Conservation (phyloP, 768 basidiomycete genomes). For the Lactarius akahatsu region DNA sequence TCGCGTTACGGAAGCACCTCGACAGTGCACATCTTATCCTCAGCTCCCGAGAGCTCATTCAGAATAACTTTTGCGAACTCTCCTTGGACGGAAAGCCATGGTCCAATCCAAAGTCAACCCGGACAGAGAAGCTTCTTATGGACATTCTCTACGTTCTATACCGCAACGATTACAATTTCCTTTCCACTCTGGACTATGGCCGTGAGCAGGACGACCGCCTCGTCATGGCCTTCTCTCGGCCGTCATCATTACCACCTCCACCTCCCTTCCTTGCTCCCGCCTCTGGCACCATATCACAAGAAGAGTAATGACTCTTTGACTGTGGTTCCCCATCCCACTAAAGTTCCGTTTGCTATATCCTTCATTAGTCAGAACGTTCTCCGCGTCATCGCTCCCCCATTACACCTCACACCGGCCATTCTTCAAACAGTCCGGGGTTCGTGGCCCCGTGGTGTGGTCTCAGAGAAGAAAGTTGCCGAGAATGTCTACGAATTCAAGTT, state of each 20-base stretch:
- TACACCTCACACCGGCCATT: conserved; percentile 75
- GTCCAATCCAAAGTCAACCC: conserved; percentile 63
- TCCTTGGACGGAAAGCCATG: conserved; percentile 69
- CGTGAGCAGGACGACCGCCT: conserved; percentile 72
- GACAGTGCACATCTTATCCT: conserved; percentile 46
- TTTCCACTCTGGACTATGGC: conserved; percentile 75
- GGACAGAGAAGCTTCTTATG: conserved; percentile 66
- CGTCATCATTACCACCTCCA: conserved; percentile 36
- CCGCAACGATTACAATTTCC: conserved; percentile 58
- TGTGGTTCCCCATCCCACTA: conserved; percentile 10
- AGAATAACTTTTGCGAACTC: conserved; percentile 65
- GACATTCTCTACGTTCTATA: conserved; percentile 64
- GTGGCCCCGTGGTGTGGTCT: conserved; percentile 78
- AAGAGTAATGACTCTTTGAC: conserved; percentile 27
- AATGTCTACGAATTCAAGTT: conserved; percentile 77
- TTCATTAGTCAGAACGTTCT: conserved; percentile 65
- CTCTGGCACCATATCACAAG: conserved; percentile 35
- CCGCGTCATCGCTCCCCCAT: conserved; percentile 75
- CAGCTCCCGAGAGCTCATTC: conserved; percentile 52
- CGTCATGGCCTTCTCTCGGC: conserved; percentile 66
- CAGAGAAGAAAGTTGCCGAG: conserved; percentile 72
- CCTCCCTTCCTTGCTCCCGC: conserved; percentile 36
- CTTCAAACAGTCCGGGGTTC: conserved; percentile 74
- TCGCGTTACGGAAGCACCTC: conserved; percentile 55
- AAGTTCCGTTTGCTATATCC: conserved; percentile 62